Evolutionary conservation across 83 land plant species (phyloP).

Genomic region (Picea engelmannii): DNA sequence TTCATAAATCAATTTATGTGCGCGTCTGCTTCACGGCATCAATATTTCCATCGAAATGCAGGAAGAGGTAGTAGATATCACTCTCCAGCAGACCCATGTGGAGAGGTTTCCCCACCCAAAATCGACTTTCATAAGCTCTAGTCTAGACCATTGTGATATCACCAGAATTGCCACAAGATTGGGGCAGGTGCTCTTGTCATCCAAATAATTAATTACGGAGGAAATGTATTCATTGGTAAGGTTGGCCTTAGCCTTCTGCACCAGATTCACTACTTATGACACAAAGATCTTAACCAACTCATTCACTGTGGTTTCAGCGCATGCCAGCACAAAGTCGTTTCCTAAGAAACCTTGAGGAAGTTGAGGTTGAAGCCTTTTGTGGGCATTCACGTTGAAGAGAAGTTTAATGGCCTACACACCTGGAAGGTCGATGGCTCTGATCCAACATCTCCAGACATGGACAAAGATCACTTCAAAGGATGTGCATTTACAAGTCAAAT

Average conservation of each 20-base stretch:
- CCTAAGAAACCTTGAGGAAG: no score
- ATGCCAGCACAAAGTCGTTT: no score
- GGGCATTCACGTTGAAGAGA: no score
- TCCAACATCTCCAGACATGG: no score
- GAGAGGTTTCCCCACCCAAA: slow-evolving; percentile 49
- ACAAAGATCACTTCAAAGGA: no score
- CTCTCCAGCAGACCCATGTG: slow-evolving; percentile 20
- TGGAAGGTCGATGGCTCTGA: no score
- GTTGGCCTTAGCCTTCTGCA: slow-evolving; percentile 55
- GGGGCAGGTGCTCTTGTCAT: slow-evolving; percentile 32
- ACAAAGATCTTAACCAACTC: no score
- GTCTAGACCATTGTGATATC: slow-evolving; percentile 60
- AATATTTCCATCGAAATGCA: slow-evolving; percentile 37
- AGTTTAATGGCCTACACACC: no score
- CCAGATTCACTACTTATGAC: not conserved
- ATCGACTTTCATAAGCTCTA: slow-evolving; percentile 57
- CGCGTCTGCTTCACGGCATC: not conserved
- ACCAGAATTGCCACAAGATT: slow-evolving; percentile 48
- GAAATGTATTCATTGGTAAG: slow-evolving; percentile 37
- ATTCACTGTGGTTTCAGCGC: no score
- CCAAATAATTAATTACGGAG: slow-evolving; percentile 53
- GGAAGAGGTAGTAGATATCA: slow-evolving; percentile 59
- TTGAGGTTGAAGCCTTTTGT: no score
- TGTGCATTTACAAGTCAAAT: no score
- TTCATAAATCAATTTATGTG: no score